Evolutionary conservation across 768 basidiomycete species (phyloP).

Genomic region (Coprinopsis strossmayeri): DNA sequence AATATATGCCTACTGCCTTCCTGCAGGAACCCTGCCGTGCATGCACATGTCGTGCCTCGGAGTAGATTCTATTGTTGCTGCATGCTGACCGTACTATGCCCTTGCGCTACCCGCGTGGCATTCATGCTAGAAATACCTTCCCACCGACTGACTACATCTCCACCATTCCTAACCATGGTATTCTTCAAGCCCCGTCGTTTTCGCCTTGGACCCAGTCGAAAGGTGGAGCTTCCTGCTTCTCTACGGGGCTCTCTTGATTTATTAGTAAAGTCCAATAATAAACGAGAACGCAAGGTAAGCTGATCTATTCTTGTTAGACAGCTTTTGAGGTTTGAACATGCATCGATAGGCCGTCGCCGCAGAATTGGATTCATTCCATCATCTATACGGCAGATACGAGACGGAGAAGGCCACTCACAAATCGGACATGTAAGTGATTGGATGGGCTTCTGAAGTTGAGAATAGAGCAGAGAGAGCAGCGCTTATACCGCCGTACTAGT

Average conservation of each 20-base stretch:
- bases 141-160: background rate
- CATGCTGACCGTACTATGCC: no score
- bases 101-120: no score
- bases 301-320: background rate
- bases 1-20: no score
- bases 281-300: background rate
- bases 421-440: constrained; percentile 80
- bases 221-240: background rate
- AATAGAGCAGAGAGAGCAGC: no score
- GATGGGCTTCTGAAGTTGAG: no score
- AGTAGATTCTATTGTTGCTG: no score
- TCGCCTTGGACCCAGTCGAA: no score
- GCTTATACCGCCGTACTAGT: no score
- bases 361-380: constrained; percentile 95
- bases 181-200: no score
- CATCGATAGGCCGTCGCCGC: constrained; percentile 67
- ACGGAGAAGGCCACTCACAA: constrained; percentile 83
- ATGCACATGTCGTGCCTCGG: no score
- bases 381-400: constrained; percentile 91
- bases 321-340: background rate
- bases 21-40: no score
- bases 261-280: background rate
- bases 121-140: no score
- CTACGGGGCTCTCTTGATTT: background rate
- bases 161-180: background rate